Conservation (phyloP, 2,329 filamentous ascomycete genomes). For the Sphaerulina vaccinii region DNA sequence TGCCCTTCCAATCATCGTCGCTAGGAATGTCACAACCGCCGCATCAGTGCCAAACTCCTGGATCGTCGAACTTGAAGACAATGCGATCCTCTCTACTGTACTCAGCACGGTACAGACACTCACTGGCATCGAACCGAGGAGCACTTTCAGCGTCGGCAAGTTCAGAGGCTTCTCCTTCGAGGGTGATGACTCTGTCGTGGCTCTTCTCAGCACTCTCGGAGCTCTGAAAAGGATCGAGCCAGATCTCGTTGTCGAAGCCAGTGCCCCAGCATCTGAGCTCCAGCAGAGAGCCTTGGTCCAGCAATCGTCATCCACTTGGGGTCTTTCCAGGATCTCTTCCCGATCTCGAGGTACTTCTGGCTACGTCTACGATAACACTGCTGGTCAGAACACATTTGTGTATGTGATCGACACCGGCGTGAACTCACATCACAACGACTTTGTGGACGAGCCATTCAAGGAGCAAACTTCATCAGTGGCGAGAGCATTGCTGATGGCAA, state of each 20-base stretch:
- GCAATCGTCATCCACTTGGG: constrained; percentile 24
- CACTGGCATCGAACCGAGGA: constrained; percentile 12
- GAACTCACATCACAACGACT: constrained; percentile 33
- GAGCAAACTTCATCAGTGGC: constrained; percentile 29
- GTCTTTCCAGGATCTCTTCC: constrained; percentile 25
- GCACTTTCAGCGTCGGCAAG: constrained; percentile 29
- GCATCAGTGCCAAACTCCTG: constrained; percentile 19
- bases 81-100: constrained; percentile 13
- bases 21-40: constrained; percentile 15
- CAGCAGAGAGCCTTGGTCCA: constrained; percentile 13
- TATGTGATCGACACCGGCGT: constrained; percentile 32
- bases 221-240: constrained; percentile 43
- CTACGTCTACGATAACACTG: constrained; percentile 23
- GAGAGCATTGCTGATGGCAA: constrained; percentile 48
- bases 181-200: constrained; percentile 36
- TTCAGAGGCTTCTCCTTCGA: constrained; percentile 42
- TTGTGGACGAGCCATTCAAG: constrained; percentile 36
- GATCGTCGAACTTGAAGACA: constrained; percentile 22
- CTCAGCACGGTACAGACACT: constrained; percentile 12
- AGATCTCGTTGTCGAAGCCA: constrained; percentile 39
- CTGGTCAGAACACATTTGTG: constrained; percentile 16
- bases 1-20: constrained; percentile 14
- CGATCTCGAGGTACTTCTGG: constrained; percentile 26
- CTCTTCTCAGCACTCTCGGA: constrained; percentile 27
- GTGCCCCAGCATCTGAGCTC: constrained; percentile 18